Percentiles rank a stretch among this genome's conserved stretches.
Conservation (phyloP, 2,329 filamentous ascomycete genomes). For the Exophiala sp. region DNA sequence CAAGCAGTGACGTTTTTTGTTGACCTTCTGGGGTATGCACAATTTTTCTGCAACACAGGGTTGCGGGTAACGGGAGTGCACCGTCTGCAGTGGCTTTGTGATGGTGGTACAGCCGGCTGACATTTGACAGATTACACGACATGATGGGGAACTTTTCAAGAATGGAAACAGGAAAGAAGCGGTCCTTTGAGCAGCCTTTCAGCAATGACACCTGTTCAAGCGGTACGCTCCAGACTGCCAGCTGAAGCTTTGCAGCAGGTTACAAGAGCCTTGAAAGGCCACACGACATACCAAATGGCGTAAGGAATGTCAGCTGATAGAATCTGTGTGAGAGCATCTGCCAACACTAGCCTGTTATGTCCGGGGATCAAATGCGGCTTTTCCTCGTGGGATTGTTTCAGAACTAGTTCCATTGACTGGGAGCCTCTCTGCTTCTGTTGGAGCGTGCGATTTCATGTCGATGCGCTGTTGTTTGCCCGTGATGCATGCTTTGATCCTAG, state of each 20-base stretch:
- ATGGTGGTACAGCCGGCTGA: slow-evolving; percentile 16
- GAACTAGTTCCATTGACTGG: too few species aligned
- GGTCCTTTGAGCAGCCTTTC: slow-evolving; percentile 3
- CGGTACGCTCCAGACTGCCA: not conserved
- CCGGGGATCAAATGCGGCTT: too few species aligned
- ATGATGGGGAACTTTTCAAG: slow-evolving; percentile 7
- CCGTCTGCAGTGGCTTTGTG: slow-evolving; percentile 3
- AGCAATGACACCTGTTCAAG: slow-evolving; percentile 4
- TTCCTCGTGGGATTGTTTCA: too few species aligned
- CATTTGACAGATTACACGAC: slow-evolving; percentile 22
- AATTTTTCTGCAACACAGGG: slow-evolving; percentile 5
- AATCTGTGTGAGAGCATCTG: too few species aligned
- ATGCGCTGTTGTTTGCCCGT: slow-evolving; percentile 12
- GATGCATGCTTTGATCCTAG: slow-evolving; percentile 13
- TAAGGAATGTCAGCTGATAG: too few species aligned
- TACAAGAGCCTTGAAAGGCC: too few species aligned
- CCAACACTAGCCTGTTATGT: too few species aligned
- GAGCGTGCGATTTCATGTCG: too few species aligned
- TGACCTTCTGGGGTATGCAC: not conserved
- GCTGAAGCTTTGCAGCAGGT: not conserved
- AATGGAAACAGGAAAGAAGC: slow-evolving; percentile 6
- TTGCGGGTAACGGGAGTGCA: slow-evolving; percentile 2
- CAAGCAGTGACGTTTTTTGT: not conserved
- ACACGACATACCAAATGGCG: too few species aligned
- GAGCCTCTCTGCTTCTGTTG: too few species aligned